phyloP scores from a whole-genome alignment of 768 basidiomycete genomes.

The Agrocybe chaxingu region DNA sequence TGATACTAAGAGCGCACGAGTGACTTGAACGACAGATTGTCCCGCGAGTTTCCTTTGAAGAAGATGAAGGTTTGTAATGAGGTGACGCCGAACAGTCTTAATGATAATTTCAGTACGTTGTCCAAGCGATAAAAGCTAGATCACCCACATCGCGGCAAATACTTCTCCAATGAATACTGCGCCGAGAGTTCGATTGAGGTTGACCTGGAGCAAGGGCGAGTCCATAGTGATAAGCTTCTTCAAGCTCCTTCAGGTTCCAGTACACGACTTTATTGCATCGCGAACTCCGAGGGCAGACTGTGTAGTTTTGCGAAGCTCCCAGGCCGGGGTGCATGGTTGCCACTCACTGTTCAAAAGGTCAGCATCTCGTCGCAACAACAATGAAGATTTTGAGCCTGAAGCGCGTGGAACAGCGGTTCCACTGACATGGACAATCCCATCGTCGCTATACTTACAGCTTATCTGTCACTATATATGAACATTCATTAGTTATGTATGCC shows the following conservation, averaged over 20 bases:
- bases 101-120: background rate
- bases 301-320: background rate
- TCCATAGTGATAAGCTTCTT: slow-evolving; percentile 12
- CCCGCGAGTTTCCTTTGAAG: slow-evolving; percentile 16
- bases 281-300: background rate
- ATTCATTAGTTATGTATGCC: background rate
- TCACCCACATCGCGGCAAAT: slow-evolving; percentile 13
- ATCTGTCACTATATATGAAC: slow-evolving; percentile 1
- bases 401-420: background rate
- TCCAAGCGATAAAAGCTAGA: background rate
- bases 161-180: slow-evolving; percentile 20
- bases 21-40: slow-evolving; percentile 15
- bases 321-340: background rate
- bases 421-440: slow-evolving; percentile 2
- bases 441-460: slow-evolving; percentile 7
- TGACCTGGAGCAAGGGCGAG: slow-evolving; percentile 8
- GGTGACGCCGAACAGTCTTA: slow-evolving; percentile 20
- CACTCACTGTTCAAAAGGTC: no score
- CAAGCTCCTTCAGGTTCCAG: background rate
- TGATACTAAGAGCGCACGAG: slow-evolving; percentile 7
- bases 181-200: slow-evolving; percentile 19
- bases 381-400: no score
- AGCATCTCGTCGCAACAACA: no score
- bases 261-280: slow-evolving; percentile 9
- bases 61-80: slow-evolving; percentile 17